Evolutionary conservation across 169 alveolate species (phyloP).

Genomic region (Eimeria necatrix): DNA sequence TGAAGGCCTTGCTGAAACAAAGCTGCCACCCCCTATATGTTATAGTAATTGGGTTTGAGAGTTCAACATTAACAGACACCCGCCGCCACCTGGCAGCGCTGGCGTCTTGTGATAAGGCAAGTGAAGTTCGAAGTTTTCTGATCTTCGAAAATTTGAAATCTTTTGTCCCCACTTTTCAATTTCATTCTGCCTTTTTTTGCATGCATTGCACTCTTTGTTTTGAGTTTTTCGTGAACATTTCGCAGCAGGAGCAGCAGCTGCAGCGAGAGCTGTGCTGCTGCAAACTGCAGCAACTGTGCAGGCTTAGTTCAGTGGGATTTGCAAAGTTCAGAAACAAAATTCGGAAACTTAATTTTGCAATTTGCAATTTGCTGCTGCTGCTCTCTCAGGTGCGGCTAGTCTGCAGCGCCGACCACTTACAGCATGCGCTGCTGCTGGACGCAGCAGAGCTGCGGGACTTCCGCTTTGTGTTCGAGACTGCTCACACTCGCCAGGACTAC

Average conservation of each 20-base stretch:
- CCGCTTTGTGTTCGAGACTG: conserved; percentile 44
- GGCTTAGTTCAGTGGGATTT: no score
- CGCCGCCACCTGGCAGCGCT: conserved; percentile 63
- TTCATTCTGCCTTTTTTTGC: neutral
- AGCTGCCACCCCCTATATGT: conserved; percentile 17
- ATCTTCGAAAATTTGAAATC: neutral
- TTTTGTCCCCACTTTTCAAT: neutral
- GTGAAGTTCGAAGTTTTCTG: neutral
- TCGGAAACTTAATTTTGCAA: neutral
- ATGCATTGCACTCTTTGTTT: no score
- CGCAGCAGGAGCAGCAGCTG: no score
- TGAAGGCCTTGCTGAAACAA: conserved; percentile 34
- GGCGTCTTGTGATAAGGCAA: conserved; percentile 70
- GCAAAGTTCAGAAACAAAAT: no score
- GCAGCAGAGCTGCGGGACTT: conserved; percentile 66
- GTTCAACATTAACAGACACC: conserved; percentile 18
- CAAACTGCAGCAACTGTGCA: no score
- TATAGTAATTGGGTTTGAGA: conserved; percentile 50
- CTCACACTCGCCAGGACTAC: conserved; percentile 75
- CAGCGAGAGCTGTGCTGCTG: no score
- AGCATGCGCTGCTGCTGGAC: conserved; percentile 73
- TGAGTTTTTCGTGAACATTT: no score
- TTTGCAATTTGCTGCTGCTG: neutral
- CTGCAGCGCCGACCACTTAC: conserved; percentile 76
- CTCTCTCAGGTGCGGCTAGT: conserved; percentile 53